Evolutionary conservation across 768 basidiomycete genomes (phyloP).

Genomic region (Serendipita sp.): DNA sequence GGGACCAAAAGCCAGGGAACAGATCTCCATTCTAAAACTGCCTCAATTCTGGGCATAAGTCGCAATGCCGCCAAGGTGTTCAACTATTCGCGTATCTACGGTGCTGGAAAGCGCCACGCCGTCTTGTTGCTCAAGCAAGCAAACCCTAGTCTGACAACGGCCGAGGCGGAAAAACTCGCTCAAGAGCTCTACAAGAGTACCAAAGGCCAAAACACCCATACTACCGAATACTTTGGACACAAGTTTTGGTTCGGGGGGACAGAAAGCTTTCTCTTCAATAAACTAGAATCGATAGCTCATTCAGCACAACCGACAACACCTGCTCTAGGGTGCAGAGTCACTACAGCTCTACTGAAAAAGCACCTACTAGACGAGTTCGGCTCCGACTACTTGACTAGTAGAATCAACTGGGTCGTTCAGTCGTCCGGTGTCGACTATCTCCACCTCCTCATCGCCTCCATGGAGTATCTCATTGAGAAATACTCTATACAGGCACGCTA

Average conservation of each 20-base stretch:
- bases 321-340: slow-evolving; percentile 86
- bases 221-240: slow-evolving; percentile 53
- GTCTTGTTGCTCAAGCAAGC: slow-evolving; percentile 73
- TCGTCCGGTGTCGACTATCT: slow-evolving; percentile 98
- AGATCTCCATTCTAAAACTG: slow-evolving; percentile 94
- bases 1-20: slow-evolving; percentile 91
- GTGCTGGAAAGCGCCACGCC: slow-evolving; percentile 94
- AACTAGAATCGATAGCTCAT: slow-evolving; percentile 84
- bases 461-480: slow-evolving; percentile 69
- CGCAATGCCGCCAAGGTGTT: slow-evolving; percentile 95
- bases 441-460: slow-evolving; percentile 87
- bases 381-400: slow-evolving; percentile 81
- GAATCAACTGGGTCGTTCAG: slow-evolving; percentile 99
- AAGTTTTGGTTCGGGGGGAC: slow-evolving; percentile 96
- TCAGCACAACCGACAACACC: slow-evolving; percentile 81
- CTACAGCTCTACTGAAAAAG: slow-evolving; percentile 80
- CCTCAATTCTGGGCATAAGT: slow-evolving; percentile 79
- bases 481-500: slow-evolving; percentile 85
- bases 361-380: slow-evolving; percentile 71
- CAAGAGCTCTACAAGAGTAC: slow-evolving; percentile 80
- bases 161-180: slow-evolving; percentile 66
- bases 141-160: slow-evolving; percentile 61
- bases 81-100: slow-evolving; percentile 97
- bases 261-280: slow-evolving; percentile 95
- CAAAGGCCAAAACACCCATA: slow-evolving; percentile 79